Base-by-base conservation (phyloP, 352 stramenopile species). In the Phytophthora agathidicida region DNA sequence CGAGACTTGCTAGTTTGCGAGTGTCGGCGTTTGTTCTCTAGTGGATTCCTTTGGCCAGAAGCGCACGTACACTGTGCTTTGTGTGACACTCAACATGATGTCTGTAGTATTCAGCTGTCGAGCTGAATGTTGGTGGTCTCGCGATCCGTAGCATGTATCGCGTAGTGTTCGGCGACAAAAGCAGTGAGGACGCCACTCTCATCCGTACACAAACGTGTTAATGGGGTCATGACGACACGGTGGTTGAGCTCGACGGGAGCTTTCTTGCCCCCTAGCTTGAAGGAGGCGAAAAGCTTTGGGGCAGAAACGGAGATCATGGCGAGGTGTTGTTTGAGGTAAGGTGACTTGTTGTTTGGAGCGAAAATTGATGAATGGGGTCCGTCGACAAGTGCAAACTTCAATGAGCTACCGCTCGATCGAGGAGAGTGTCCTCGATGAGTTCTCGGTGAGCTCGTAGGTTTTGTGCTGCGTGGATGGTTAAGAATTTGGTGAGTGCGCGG, bases 81-180 rank as follows among this genome's bases (percentile, higher is more conserved):
- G n/a, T n/a, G n/a, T n/a, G n/a, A n/a, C n/a, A n/a, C n/a, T n/a
- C n/a, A n/a, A n/a, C n/a, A n/a, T n/a, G n/a, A n/a, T n/a, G n/a
- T n/a, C n/a, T n/a, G 47, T 75, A 33, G 32, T 76, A 46, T 19
- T 47, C 46, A 31, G 46, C 56, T 2, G 56, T 65, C 0, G 56
- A 4, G 5, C 61, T 88, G 37, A 72, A n/a, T 87, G 58, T 80
- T 88, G 24, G 69, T 76, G 14, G 77, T 83, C 53, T 88, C 77
- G 16, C 73, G 73, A 16, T 57, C 45, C 5, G 70, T 81, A 3
- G 75, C 65, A 9, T 73, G 66, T 20, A 83, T 66, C 1, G 28
- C 38, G 46, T 88, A 88, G 66, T 86, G 74, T 16, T 59, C 48
- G 3, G 54, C 55, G 9, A 68, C 60, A 3, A 83, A 24, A 0